Conservation (phyloP, 352 stramenopile species). For the Phytopythium cucurbitacearum region DNA sequence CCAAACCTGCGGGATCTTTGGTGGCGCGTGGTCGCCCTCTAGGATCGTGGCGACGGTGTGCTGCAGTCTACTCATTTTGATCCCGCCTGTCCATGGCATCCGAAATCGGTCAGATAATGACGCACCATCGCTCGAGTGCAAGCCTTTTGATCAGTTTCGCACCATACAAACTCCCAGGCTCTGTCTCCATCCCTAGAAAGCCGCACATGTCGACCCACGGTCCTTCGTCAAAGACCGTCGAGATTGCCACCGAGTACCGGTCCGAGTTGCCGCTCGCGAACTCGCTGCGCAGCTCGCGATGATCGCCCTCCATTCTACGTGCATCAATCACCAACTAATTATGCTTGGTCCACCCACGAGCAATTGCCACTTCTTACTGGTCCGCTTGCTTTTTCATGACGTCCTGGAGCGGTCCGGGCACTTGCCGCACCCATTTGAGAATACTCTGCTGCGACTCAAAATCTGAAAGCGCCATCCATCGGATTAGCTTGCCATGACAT, state of each 20-base stretch:
- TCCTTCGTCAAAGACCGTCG: constrained; percentile 74
- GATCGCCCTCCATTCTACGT: constrained; percentile 37
- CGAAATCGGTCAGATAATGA: no score
- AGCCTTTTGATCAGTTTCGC: neutral
- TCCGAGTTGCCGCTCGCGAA: constrained; percentile 40
- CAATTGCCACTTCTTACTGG: constrained; percentile 15
- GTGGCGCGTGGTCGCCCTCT: constrained; percentile 54
- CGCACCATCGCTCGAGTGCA: no score
- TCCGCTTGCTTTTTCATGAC: constrained; percentile 70
- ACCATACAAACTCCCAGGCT: constrained; percentile 67
- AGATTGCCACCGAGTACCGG: constrained; percentile 38
- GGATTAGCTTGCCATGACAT: neutral
- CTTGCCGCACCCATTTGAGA: constrained; percentile 69
- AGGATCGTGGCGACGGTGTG: constrained; percentile 54
- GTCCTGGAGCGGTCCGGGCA: constrained; percentile 67
- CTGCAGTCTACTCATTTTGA: constrained; percentile 62
- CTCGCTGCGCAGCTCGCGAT: constrained; percentile 17
- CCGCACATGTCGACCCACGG: constrained; percentile 82
- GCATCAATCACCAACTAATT: neutral
- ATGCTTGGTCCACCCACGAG: no score
- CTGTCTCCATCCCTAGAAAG: constrained; percentile 40
- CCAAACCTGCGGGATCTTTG: constrained; percentile 48
- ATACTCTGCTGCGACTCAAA: constrained; percentile 65
- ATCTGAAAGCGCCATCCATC: constrained; percentile 10
- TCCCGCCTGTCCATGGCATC: constrained; percentile 26